A percentile compares a stretch with the other conserved stretches of the same genome.
Conservation (phyloP, 352 stramenopile genomes). For the Hyaloperonospora brassicae region DNA sequence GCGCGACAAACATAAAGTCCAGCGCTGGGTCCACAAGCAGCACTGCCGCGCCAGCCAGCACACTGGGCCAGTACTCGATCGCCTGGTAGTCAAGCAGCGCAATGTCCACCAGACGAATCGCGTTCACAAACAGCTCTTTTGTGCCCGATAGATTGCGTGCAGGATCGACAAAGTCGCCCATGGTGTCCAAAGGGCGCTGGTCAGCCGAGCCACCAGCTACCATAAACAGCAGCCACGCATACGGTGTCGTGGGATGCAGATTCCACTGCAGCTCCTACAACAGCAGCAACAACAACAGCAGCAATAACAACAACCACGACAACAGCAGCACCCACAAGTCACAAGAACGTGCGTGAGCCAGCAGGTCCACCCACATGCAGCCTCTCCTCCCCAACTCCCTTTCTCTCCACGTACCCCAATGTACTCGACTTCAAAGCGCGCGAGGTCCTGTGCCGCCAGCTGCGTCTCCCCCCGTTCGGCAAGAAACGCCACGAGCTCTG, state of each 20-base stretch:
- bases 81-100: slow-evolving; percentile 72
- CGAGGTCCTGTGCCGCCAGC: slow-evolving; percentile 44
- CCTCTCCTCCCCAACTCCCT: not conserved
- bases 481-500: slow-evolving; percentile 56
- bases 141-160: slow-evolving; percentile 49
- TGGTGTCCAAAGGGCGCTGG: slow-evolving; percentile 53
- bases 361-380: slow-evolving; percentile 1
- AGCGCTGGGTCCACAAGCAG: slow-evolving; percentile 58
- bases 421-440: slow-evolving; percentile 52
- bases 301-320: not conserved
- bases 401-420: slow-evolving; percentile 35
- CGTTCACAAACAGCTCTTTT: slow-evolving; percentile 64
- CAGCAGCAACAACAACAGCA: no score
- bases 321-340: not conserved
- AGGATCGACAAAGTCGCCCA: slow-evolving; percentile 67
- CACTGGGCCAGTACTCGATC: slow-evolving; percentile 67
- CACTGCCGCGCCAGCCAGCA: slow-evolving; percentile 61
- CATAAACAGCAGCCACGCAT: slow-evolving; percentile 73
- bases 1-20: slow-evolving; percentile 72
- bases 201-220: slow-evolving; percentile 57
- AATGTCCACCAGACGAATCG: slow-evolving; percentile 63
- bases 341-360: slow-evolving; percentile 10
- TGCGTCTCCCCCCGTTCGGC: slow-evolving; percentile 38
- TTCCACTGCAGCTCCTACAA: slow-evolving; percentile 76
- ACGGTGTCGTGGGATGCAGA: slow-evolving; percentile 62